Base-by-base conservation (phyloP, 2,329 filamentous ascomycete genomes). In the Emydomyces testavorans region DNA sequence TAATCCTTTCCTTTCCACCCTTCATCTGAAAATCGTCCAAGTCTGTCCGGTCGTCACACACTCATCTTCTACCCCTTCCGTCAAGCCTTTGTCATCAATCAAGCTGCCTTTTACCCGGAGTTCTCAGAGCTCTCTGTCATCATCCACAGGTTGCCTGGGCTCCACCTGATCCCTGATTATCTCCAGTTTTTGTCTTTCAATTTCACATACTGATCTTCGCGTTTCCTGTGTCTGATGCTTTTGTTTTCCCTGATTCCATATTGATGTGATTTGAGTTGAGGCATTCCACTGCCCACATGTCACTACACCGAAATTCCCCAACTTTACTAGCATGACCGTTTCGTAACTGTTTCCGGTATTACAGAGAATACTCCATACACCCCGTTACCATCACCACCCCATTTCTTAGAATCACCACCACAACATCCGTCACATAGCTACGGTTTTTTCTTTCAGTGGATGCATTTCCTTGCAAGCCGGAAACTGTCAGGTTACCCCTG, bases 401-500 rank as follows among this genome's bases (percentile, higher is more conserved):
- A 23, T 3, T 13, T 16, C 26, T 15, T 5, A 32, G 26, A n/a
- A n/a, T 15, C 42, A 45, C 44, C 26, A 47, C 31, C 38, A 10
- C 29, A 2, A n/a, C 18, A 32, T n/a, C 24, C 35, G 18, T 18
- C 15, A 43, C 4, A 18, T 21, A n/a, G 21, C 18, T 6, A 15
- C 38, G 20, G 10, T 29, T 38, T 38, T 36, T n/a, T 21, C 15
- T 36, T 26, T 20, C 52, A 47, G 56, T 53, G 55, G 54, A 58
- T 58, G 52, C 43, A 49, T 47, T 24, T 46, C 20, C 45, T 35
- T 36, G 49, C 49, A 26, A 38, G 20, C 15, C 41, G 38, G n/a
- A 28, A 11, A 39, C 50, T 45, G 47, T 41, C 45, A 52, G 52
- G 52, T 56, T 56, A 48, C 39, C 46, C 52, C 53, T 58, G 54